Base-by-base conservation (phyloP, 169 alveolate genomes). In the Toxoplasma gondii region DNA sequence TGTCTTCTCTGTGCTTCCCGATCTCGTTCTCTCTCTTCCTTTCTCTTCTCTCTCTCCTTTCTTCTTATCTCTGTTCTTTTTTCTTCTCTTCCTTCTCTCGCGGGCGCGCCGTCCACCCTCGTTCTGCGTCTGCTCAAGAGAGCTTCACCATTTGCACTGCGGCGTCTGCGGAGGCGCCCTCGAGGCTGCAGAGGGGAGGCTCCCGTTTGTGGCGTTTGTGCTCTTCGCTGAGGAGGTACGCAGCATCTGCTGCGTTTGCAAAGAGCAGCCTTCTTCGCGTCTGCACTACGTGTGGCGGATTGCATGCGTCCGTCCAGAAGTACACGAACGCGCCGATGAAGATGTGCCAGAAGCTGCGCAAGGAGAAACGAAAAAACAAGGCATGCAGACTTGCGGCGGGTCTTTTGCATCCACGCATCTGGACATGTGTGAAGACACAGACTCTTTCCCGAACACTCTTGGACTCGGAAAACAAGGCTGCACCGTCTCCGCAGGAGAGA, bases 271-370 rank as follows among this genome's bases (percentile, higher is more conserved):
- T 7, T 45, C n/a, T 9, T 17, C 86, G 86, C 44, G 86, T n/a
- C n/a, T 78, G 86, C 22, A 78, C 45, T 31, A 78, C 45, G 24
- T 78, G 86, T 1, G 86, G 86, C 86, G 86, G 86, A n/a, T 78
- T 78, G 86, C 86, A 78, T 4, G 86, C 86, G 39, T n/a, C 86
- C 86, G 86, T 78, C 86, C 86, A 78, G 86, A 29, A 78, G 45
- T 78, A 78, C 5, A 78, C 86, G 45, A 78, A 78, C 27, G n/a
- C 27, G 45, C 86, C 86, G 49, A 78, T 38, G 86, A 78, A 78
- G 86, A 78, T 78, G 45, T 78, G 86, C 86, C 86, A 78, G 7
- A 78, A 78, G 49, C 86, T 78, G 74, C 34, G 16, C 43, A 34
- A 69, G 19, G 34, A 69, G 34, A 22, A 69, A 29, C 5, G 82